Percentiles rank a stretch among this genome's conserved stretches.
phyloP scores from a whole-genome alignment of 768 basidiomycete species.

The Termitomyces sp. region DNA sequence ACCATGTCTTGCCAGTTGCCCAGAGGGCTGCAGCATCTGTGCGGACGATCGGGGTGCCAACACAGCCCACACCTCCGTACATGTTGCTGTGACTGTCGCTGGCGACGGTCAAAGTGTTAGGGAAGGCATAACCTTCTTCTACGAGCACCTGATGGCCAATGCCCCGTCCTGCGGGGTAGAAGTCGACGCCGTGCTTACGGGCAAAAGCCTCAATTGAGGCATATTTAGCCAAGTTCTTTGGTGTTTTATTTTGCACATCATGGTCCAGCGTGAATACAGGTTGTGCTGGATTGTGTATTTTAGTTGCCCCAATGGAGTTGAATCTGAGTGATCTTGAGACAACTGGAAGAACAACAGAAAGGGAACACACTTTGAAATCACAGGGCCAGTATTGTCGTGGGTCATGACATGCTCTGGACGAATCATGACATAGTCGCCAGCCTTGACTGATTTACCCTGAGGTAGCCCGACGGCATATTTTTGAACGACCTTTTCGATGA shows the following conservation, averaged over 20 bases:
- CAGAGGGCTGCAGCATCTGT: constrained; percentile 94
- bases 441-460: constrained; percentile 71
- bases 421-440: constrained; percentile 99
- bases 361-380: constrained; percentile 84
- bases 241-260: constrained; percentile 93
- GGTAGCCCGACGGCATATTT: constrained; percentile 92
- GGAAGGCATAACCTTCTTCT: constrained; percentile 98
- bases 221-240: constrained; percentile 91
- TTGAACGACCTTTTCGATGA: constrained; percentile 97
- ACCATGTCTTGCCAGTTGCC: constrained; percentile 99
- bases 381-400: constrained; percentile 97
- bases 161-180: constrained; percentile 95
- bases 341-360: background rate
- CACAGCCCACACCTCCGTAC: constrained; percentile 97
- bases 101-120: constrained; percentile 91
- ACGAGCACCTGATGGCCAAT: constrained; percentile 98
- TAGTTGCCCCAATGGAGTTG: constrained; percentile 88
- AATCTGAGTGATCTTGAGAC: constrained; percentile 50
- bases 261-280: constrained; percentile 97
- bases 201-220: constrained; percentile 89
- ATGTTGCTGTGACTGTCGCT: constrained; percentile 98
- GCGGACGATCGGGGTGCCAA: constrained; percentile 96
- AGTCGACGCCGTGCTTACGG: constrained; percentile 79
- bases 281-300: constrained; percentile 74
- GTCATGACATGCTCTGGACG: constrained; percentile 98